A percentile compares a stretch with the other conserved stretches of the same genome.
Evolutionary conservation across 2,329 filamentous ascomycete species (phyloP).

Genomic region (Mariannaea elegans): DNA sequence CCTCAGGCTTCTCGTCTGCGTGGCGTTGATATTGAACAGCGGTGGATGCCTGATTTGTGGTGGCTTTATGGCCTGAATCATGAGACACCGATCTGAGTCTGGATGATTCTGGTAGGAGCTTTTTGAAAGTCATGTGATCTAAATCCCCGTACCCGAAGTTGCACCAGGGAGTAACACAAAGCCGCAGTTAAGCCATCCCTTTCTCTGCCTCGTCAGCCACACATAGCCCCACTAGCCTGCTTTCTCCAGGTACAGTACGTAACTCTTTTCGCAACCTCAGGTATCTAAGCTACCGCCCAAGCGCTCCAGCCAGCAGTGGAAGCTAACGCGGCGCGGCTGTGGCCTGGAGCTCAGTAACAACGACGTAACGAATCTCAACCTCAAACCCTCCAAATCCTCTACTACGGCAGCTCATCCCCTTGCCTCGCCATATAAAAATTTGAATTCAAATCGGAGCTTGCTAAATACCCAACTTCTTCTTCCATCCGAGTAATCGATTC

Average conservation of each 20-base stretch:
- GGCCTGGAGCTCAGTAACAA: conserved; percentile 54
- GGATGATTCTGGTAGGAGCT: conserved; percentile 1
- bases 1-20: background rate
- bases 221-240: too few relatives aligned
- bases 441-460: conserved; percentile 10
- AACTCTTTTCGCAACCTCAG: conserved; percentile 32
- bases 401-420: conserved; percentile 20
- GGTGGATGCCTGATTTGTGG: conserved; percentile 20
- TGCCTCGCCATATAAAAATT: background rate
- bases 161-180: background rate
- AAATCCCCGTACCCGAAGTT: background rate
- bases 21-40: conserved; percentile 6
- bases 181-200: background rate
- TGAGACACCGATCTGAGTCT: conserved; percentile 10
- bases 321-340: conserved; percentile 50
- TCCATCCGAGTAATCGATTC: conserved; percentile 4
- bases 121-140: background rate
- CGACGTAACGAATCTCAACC: conserved; percentile 28
- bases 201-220: conserved; percentile 5
- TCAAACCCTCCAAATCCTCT: conserved; percentile 28
- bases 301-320: conserved; percentile 27
- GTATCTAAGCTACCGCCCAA: conserved; percentile 27
- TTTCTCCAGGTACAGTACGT: conserved; percentile 2
- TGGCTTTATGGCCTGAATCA: conserved; percentile 15
- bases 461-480: conserved; percentile 11